Base-by-base conservation (phyloP, 1,284 basidiomycete genomes). In the Trametes pubescens region DNA sequence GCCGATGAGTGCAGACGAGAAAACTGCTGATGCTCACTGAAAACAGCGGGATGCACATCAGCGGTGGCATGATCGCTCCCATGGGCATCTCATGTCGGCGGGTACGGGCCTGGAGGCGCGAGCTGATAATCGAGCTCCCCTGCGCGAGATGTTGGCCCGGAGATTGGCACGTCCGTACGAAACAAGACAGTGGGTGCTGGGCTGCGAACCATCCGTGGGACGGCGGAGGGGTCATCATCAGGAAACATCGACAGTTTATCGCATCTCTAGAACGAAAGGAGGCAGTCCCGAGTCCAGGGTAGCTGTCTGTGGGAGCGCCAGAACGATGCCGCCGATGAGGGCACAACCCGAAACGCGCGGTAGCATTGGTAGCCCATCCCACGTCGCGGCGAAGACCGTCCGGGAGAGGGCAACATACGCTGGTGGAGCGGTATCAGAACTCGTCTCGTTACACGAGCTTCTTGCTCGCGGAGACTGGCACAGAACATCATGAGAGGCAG, bases 351-450 rank as follows among this genome's bases (percentile, higher is more conserved):
- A 13, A 37, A 57, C 51, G 57, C 57, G 47, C 49, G 55, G 48
- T 51, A 21, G 54, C 60, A 57, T 51, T 47, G 38, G 22, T 47
- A 24, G 22, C 18, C n/a, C 60, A 43, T 57, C 60, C 43, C 53
- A 56, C 53, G 60, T 61, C 59, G 52, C 52, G 38, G 44, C 35
- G 53, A 49, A 38, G 52, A 51, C 51, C 49, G 51, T 54, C 35
- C 48, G 48, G 57, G 53, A 56, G 38, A 18, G 46, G 32, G 40
- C 48, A 44, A 63, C 62, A 60, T 60, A 64, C 57, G 57, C 52
- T 35, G 52, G 57, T 68, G 64, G 67, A 62, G 67, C 56, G 14
- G 51, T 14, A 61, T 61, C 62, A 53, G 46, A 59, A 58, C 51
- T 47, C 32, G 58, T 58, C n/a, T 61, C 57, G 61, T 59, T 54